Conservation (phyloP, 2,329 filamentous ascomycete species). For the Penicillium vulpinum region DNA sequence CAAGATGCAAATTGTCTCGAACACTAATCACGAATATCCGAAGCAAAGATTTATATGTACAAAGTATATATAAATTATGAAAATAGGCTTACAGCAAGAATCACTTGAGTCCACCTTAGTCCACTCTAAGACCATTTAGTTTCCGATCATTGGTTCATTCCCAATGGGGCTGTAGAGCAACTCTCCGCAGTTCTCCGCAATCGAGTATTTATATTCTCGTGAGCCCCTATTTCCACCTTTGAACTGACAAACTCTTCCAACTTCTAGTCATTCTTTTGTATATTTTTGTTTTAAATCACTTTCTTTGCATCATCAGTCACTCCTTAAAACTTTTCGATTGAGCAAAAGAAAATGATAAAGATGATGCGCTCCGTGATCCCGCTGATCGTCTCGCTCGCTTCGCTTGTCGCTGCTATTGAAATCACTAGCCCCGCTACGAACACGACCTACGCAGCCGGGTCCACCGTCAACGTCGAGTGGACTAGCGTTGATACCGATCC, state of each 20-base stretch:
- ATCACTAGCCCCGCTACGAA: constrained; percentile 36
- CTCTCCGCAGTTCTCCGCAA: too few species aligned
- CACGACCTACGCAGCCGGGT: constrained; percentile 41
- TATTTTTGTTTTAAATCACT: background rate
- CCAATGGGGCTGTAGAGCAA: background rate
- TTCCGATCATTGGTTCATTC: background rate
- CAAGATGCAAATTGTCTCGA: background rate
- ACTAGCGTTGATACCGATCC: constrained; percentile 46
- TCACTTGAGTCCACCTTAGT: background rate
- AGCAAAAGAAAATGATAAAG: background rate
- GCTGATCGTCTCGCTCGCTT: constrained; percentile 14
- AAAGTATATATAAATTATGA: background rate
- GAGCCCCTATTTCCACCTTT: background rate
- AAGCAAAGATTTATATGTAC: background rate
- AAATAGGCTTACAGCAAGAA: background rate
- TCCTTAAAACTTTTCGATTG: background rate
- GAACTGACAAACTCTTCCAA: background rate
- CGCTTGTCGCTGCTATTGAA: constrained; percentile 24
- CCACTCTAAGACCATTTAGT: background rate
- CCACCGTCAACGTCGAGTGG: constrained; percentile 39
- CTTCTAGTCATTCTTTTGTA: background rate
- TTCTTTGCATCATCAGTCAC: background rate
- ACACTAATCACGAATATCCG: background rate
- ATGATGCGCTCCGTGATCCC: constrained; percentile 14
- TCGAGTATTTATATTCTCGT: background rate